Percentiles rank a stretch among this genome's conserved stretches.
Conservation (phyloP, 768 basidiomycete genomes). For the Cystobasidium ongulense region DNA sequence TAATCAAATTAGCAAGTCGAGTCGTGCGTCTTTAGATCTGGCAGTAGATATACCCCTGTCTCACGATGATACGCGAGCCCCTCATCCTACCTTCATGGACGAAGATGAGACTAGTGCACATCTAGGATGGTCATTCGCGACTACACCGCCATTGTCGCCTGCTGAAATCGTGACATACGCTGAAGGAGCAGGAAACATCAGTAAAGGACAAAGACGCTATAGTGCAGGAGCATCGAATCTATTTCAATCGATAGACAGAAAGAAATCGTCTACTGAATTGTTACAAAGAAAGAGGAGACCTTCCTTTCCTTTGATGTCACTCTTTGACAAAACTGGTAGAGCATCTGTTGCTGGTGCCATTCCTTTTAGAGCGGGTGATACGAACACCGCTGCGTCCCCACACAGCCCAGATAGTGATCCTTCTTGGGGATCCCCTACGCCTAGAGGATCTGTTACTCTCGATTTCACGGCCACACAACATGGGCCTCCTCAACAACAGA, state of each 20-base stretch:
- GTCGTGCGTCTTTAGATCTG: neutral
- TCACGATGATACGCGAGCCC: neutral
- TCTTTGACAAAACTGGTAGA: conserved; percentile 14
- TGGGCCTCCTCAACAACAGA: neutral
- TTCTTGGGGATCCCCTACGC: conserved; percentile 13
- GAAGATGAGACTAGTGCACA: neutral
- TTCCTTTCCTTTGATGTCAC: conserved; percentile 14
- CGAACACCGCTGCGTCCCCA: neutral
- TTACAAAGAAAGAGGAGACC: conserved; percentile 21
- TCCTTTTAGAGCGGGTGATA: neutral
- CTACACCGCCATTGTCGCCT: conserved; percentile 22
- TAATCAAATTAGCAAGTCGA: neutral
- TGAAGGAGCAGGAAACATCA: neutral
- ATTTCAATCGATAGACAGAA: neutral
- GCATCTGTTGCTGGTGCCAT: neutral
- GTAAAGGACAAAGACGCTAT: neutral
- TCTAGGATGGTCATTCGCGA: conserved; percentile 27
- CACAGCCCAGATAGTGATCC: neutral
- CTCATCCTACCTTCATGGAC: neutral
- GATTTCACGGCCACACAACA: neutral
- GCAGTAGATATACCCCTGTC: neutral
- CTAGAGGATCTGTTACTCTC: neutral
- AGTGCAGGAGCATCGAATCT: neutral
- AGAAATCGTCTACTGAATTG: neutral
- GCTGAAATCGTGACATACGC: conserved; percentile 24